Evolutionary conservation across 139 green algal species (phyloP), one percentile per base, ranked within the genome.

Genomic region (Chlamydomonas applanata): DNA sequence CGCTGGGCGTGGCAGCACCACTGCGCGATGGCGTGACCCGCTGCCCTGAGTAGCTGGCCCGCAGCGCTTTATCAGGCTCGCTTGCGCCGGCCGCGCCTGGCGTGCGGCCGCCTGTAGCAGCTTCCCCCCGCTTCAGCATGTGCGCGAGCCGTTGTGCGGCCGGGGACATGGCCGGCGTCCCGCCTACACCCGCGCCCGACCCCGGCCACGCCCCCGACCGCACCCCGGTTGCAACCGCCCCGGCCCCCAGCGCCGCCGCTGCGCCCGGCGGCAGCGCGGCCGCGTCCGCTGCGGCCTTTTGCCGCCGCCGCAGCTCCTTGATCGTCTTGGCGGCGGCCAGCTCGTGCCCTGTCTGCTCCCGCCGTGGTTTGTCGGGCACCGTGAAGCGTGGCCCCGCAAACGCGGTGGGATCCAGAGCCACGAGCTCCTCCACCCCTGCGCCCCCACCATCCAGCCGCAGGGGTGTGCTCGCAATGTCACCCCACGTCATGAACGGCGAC

Each of bases 401-500:
- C 25, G 53, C 29, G 20, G 66, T 60, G 29, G 34, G 14, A n/a
- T 81, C 75, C 44, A 79, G 64, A 20, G 33, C 27, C 32, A 79
- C 73, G 3, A 54, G 59, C 52, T 66, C 54, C 52, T 5, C 27
- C 32, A 24, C 62, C 9, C 33, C 62, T 11, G 9, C 69, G 44
- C 78, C 76, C 71, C 78, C 82, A 1, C 52, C 70, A 25, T 88
- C 85, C 57, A 94, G 71, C 52, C 92, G 79, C 76, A 95, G 70
- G 5, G 92, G 92, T 22, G 92, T 97, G 76, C 68, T 82, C 27
- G 78, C 88, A 24, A 97, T 86, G 59, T 96, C 90, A 24, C 92
- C 92, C 92, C 92, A 97, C 2, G 92, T 97, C 84, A 97, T 93
- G 20, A 97, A 72, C 1, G 91, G 92, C 0, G 86, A 91, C 5